These are phyloP conservation scores for Torulaspora maleeae DNA, from an alignment of 805 yeast genomes.

Conservation along the genomic window DNA sequence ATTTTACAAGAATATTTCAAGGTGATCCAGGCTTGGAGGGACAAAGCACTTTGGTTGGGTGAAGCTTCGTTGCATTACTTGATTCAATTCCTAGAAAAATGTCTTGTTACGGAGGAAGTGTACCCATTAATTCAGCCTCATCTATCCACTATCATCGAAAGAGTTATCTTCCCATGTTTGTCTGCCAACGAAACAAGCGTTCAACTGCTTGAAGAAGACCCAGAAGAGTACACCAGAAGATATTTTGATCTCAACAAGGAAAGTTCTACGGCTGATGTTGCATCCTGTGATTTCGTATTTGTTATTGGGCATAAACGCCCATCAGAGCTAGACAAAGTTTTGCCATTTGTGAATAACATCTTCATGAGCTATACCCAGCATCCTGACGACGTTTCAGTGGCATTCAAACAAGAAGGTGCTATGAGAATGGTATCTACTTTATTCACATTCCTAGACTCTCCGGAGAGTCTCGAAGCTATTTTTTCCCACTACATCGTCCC, in stretches of 20 bases:
- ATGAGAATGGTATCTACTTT: constrained; percentile 74
- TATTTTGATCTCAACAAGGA: constrained; percentile 64
- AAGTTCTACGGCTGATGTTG: constrained; percentile 64
- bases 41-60: constrained; percentile 54
- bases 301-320: constrained; percentile 54
- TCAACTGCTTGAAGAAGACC: constrained; percentile 74
- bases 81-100: constrained; percentile 58
- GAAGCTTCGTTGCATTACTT: constrained; percentile 59
- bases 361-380: constrained; percentile 36
- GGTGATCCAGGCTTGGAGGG: constrained; percentile 40
- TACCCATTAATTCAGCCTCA: constrained; percentile 66
- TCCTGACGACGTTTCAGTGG: constrained; percentile 37
- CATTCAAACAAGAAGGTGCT: constrained; percentile 75
- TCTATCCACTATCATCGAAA: constrained; percentile 57
- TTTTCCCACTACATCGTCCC: constrained; percentile 60
- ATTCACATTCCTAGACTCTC: constrained; percentile 37
- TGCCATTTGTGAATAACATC: constrained; percentile 53
- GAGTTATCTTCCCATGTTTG: constrained; percentile 69
- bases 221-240: constrained; percentile 75
- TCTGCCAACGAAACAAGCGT: constrained; percentile 62
- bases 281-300: constrained; percentile 70
- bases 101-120: constrained; percentile 50
- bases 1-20: constrained; percentile 59
- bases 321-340: constrained; percentile 50
- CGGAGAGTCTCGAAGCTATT: constrained; percentile 58